Evolutionary conservation across 108 stramenopile species (phyloP).

Genomic region (Chaetoceros tenuissimus): DNA sequence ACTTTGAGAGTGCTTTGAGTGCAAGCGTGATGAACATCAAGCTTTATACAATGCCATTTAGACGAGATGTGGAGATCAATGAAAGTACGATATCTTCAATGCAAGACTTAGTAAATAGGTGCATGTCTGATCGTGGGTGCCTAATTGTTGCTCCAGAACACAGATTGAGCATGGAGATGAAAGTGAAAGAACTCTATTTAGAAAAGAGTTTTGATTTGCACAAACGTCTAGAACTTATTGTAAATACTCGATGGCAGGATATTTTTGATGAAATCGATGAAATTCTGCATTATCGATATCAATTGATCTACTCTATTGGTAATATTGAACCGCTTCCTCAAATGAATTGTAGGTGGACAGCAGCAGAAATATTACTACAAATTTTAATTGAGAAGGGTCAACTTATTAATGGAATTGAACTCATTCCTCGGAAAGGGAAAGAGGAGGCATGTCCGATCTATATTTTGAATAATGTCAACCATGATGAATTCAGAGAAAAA

Average conservation of each 20-base stretch:
- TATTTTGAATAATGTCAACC: background rate
- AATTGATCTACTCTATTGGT: constrained; percentile 45
- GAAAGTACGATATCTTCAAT: constrained; percentile 6
- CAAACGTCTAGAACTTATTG: background rate
- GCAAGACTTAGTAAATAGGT: constrained; percentile 18
- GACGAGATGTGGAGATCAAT: constrained; percentile 30
- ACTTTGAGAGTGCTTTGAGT: constrained; percentile 22
- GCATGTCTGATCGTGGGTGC: constrained; percentile 19
- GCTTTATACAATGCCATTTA: constrained; percentile 35
- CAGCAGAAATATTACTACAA: constrained; percentile 14
- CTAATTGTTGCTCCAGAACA: constrained; percentile 48
- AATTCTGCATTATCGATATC: constrained; percentile 33
- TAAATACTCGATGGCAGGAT: constrained; percentile 5
- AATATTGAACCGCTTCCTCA: constrained; percentile 10
- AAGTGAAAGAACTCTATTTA: constrained; percentile 27
- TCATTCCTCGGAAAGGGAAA: background rate
- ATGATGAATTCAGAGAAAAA: background rate
- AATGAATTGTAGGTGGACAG: constrained; percentile 18
- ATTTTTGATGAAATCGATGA: constrained; percentile 53
- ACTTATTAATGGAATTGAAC: background rate
- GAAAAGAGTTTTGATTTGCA: constrained; percentile 2
- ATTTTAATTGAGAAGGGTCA: constrained; percentile 6
- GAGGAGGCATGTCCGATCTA: background rate
- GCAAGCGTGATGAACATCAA: constrained; percentile 19
- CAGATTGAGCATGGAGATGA: constrained; percentile 38